phyloP scores from a whole-genome alignment of 192 early-diverging fungal genomes.

The Backusella circina region DNA sequence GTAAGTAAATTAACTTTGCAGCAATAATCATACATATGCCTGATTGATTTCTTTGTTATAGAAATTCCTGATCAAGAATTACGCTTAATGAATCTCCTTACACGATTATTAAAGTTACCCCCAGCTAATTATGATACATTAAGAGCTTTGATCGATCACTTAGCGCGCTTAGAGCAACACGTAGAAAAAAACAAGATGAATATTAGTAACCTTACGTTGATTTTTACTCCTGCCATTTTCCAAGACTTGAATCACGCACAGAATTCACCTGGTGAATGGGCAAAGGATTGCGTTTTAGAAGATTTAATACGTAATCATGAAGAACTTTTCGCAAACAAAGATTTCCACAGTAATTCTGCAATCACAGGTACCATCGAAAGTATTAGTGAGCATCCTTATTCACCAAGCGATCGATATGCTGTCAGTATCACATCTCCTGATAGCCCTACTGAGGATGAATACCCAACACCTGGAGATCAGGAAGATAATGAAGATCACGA shows the following conservation, averaged over 20 bases:
- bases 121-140: conserved; percentile 52
- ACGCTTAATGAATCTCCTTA: conserved; percentile 40
- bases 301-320: conserved; percentile 31
- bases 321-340: conserved; percentile 28
- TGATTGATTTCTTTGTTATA: conserved; percentile 6
- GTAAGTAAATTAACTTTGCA: conserved; percentile 4
- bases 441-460: neutral
- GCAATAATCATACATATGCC: neutral
- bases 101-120: conserved; percentile 40
- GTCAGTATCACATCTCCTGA: neutral
- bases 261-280: conserved; percentile 33
- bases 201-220: conserved; percentile 52
- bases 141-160: conserved; percentile 52
- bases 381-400: neutral
- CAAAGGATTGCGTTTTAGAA: conserved; percentile 31
- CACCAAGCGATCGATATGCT: neutral
- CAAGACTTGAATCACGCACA: conserved; percentile 51
- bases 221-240: conserved; percentile 65
- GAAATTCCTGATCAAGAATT: conserved; percentile 38
- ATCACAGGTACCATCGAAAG: conserved; percentile 25
- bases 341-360: conserved; percentile 18
- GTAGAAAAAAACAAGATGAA: conserved; percentile 65
- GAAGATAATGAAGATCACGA: neutral
- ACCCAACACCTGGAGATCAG: neutral
- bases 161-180: conserved; percentile 46